Evolutionary conservation across 139 green algal species (phyloP), one percentile per base, ranked within the genome.

Genomic region (Picochlorum sp.): DNA sequence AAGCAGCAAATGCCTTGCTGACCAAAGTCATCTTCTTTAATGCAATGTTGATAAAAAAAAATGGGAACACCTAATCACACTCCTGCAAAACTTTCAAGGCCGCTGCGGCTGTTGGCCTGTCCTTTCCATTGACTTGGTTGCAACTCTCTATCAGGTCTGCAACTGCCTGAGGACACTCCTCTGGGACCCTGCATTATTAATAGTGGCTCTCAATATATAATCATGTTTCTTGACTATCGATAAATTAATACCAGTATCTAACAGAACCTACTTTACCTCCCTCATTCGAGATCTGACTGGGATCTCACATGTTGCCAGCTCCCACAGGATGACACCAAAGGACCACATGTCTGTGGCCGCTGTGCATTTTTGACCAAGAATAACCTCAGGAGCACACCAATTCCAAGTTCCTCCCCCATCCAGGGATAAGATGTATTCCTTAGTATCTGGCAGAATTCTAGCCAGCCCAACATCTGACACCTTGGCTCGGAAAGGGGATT

Each of bases 301-400:
- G 5, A 24, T 33, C 20, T 75, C 60, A 6, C 57, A 45, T 3
- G 70, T 64, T 20, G 37, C 67, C 7, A 78, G 54, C 51, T 78
- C 70, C 52, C 53, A 70, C 20, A 74, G 67, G 13, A 75, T 13
- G 4, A 75, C 55, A 18, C 32, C 69, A 31, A 68, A 74, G 7
- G 40, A 61, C 53, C 66, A 80, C 3, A 71, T 72, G 40, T 80
- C 72, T 39, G 50, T 54, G 7, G 68, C 67, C 22, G 68, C 66
- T 0, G 65, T 80, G 52, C 61, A 70, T 4, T 40, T 50, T 14
- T 59, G 24, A 14, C 74, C 72, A 41, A 69, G 14, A 37, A 81
- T 54, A 56, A 79, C 52, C 28, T 79, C 72, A 24, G 73, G 73
- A 0, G 73, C 53, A 31, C 44, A 33, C 44, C 44, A 53, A 9